Percentiles rank a stretch among this genome's conserved stretches.
Evolutionary conservation across 768 basidiomycete species (phyloP).

Genomic region (Gelatoporia subvermispora): DNA sequence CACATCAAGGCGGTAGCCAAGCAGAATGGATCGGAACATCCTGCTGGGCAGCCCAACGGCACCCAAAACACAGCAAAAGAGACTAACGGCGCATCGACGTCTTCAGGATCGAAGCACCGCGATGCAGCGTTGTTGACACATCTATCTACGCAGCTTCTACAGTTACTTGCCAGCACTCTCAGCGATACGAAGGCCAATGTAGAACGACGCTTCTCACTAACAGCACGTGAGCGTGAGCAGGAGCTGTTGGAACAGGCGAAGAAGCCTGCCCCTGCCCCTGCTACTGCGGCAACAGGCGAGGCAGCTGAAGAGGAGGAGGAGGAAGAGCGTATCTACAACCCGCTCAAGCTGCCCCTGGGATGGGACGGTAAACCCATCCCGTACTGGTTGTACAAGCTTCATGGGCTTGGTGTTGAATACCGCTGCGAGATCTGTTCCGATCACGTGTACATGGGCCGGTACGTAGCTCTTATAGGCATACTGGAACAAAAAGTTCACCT

Average conservation of each 20-base stretch:
- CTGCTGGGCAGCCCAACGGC: conserved; percentile 58
- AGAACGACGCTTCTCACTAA: conserved; percentile 93
- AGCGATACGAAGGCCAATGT: conserved; percentile 94
- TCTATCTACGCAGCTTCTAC: conserved; percentile 64
- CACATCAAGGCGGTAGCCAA: conserved; percentile 88
- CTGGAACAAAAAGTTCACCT: background rate
- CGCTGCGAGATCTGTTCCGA: conserved; percentile 97
- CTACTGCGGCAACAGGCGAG: conserved; percentile 40
- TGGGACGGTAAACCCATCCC: conserved; percentile 99
- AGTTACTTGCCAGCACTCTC: conserved; percentile 56
- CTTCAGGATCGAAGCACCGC: conserved; percentile 46
- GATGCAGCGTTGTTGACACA: conserved; percentile 69
- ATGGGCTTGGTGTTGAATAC: conserved; percentile 97
- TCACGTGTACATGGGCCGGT: conserved; percentile 95
- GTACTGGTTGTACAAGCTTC: conserved; percentile 97
- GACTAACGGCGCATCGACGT: conserved; percentile 41
- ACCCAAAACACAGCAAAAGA: conserved; percentile 38
- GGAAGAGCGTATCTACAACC: conserved; percentile 96
- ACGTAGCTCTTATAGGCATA: conserved; percentile 19
- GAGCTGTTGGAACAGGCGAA: conserved; percentile 73
- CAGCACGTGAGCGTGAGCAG: conserved; percentile 95
- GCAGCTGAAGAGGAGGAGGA: conserved; percentile 81
- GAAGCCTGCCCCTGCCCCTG: conserved; percentile 44
- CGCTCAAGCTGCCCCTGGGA: conserved; percentile 90
- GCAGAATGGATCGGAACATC: conserved; percentile 38